A percentile compares a stretch with the other conserved stretches of the same genome.
These are phyloP conservation scores for Evernia prunastri DNA, from an alignment of 495 filamentous ascomycete species.

Conservation along the genomic window DNA sequence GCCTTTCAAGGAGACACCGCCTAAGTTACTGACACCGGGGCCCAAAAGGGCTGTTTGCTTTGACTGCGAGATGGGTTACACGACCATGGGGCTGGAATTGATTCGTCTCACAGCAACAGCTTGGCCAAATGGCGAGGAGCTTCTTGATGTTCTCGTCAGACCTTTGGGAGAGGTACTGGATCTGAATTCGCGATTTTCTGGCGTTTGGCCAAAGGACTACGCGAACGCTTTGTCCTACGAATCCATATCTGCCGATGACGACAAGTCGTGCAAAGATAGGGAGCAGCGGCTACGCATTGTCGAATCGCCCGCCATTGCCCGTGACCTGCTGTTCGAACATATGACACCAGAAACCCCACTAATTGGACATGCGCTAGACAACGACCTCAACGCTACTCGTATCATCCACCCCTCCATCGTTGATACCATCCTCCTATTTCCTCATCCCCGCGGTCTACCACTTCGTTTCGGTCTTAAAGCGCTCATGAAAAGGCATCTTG, in stretches of 20 bases:
- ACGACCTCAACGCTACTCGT: slow-evolving; percentile 78
- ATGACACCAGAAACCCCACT: slow-evolving; percentile 70
- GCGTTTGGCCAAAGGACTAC: slow-evolving; percentile 69
- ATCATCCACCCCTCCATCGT: slow-evolving; percentile 79
- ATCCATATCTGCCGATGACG: slow-evolving; percentile 21
- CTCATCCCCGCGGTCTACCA: slow-evolving; percentile 69
- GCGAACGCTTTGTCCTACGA: slow-evolving; percentile 56
- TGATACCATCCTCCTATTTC: slow-evolving; percentile 81
- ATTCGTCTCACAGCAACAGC: slow-evolving; percentile 79
- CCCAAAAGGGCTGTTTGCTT: slow-evolving; percentile 58
- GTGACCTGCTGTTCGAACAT: slow-evolving; percentile 62
- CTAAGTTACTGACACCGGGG: slow-evolving; percentile 41
- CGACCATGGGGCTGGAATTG: slow-evolving; percentile 75
- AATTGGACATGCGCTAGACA: slow-evolving; percentile 91
- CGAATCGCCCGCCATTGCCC: slow-evolving; percentile 61
- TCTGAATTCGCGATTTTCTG: slow-evolving; percentile 84
- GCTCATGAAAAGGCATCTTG: slow-evolving; percentile 70
- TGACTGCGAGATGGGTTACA: slow-evolving; percentile 98
- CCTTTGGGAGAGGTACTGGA: slow-evolving; percentile 82
- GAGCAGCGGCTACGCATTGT: slow-evolving; percentile 56
- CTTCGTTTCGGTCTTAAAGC: slow-evolving; percentile 73
- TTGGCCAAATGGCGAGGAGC: slow-evolving; percentile 69
- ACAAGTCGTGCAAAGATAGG: slow-evolving; percentile 15
- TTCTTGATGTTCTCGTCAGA: slow-evolving; percentile 80
- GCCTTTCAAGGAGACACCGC: slow-evolving; percentile 73